Conservation (phyloP, 768 basidiomycete genomes). For the Mycena floridula region DNA sequence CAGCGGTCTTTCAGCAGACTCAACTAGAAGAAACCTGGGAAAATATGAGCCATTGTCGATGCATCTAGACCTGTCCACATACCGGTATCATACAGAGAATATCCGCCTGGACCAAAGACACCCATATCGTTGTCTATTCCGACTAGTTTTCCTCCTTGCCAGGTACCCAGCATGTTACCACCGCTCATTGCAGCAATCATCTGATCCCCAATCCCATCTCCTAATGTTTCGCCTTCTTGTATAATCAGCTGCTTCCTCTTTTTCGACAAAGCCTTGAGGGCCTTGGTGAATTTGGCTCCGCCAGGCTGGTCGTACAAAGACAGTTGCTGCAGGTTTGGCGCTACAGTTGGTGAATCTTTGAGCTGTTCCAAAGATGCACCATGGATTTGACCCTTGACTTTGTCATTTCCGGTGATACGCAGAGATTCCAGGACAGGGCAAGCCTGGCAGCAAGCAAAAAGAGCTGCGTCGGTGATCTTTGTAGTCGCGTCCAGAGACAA, state of each 20-base stretch:
- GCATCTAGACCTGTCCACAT: too few species aligned
- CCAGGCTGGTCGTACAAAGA: background rate
- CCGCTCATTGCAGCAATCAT: slow-evolving; percentile 5
- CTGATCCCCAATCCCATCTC: slow-evolving; percentile 1
- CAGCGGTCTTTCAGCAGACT: too few species aligned
- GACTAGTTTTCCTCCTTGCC: slow-evolving; percentile 1
- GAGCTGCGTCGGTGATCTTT: slow-evolving; percentile 1
- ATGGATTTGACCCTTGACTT: background rate
- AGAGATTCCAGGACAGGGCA: slow-evolving; percentile 1
- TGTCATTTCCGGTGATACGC: slow-evolving; percentile 4
- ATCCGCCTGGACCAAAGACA: slow-evolving; percentile 1
- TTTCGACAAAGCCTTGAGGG: background rate
- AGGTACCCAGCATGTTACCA: background rate
- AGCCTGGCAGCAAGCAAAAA: slow-evolving; percentile 1
- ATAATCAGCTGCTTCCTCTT: slow-evolving; percentile 1
- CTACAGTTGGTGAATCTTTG: background rate
- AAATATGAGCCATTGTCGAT: too few species aligned
- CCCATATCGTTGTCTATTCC: background rate
- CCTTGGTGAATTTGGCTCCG: background rate
- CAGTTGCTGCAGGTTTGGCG: slow-evolving; percentile 1
- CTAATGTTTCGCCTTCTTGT: slow-evolving; percentile 1
- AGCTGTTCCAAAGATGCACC: background rate
- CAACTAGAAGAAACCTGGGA: too few species aligned
- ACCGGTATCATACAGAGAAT: too few species aligned
- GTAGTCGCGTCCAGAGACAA: slow-evolving; percentile 1